phyloP scores from a whole-genome alignment of 345 rosid species.

The Luvunga scandens region DNA sequence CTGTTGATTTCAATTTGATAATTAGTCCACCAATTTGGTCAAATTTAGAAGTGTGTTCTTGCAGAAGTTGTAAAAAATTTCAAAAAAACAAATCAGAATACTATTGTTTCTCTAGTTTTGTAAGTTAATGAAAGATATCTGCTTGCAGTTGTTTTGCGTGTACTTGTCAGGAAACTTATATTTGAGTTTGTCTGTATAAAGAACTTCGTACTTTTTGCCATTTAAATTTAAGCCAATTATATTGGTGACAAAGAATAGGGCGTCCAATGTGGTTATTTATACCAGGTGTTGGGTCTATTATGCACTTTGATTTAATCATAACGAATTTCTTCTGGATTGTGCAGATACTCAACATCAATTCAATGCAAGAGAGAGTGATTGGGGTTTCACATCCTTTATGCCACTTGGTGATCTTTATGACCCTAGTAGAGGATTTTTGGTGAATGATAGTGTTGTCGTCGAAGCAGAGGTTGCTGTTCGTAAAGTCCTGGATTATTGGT shows the following conservation, averaged over 20 bases:
- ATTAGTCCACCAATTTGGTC: not conserved
- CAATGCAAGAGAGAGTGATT: conserved; percentile 93
- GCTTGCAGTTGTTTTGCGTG: not conserved
- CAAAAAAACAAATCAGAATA: not conserved
- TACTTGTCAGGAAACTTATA: not conserved
- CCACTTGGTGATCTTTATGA: conserved; percentile 90
- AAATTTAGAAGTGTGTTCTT: not conserved
- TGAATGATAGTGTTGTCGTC: conserved; percentile 66
- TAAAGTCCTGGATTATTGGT: conserved; percentile 85
- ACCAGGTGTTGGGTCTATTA: not conserved
- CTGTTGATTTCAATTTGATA: not conserved
- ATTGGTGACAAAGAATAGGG: not conserved
- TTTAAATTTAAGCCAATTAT: not conserved
- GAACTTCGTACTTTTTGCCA: not conserved
- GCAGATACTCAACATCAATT: conserved; percentile 96
- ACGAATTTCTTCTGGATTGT: conserved; percentile 18
- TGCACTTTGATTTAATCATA: not conserved
- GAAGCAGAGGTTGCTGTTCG: conserved; percentile 98
- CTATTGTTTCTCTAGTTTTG: not conserved
- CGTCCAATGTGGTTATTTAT: not conserved
- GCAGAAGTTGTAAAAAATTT: not conserved
- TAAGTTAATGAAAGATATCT: not conserved
- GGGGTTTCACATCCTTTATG: conserved; percentile 99
- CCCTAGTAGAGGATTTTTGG: conserved; percentile 72
- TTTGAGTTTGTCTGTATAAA: not conserved